Base-by-base conservation (phyloP, 768 basidiomycete genomes). In the Rhodotorula toruloides region DNA sequence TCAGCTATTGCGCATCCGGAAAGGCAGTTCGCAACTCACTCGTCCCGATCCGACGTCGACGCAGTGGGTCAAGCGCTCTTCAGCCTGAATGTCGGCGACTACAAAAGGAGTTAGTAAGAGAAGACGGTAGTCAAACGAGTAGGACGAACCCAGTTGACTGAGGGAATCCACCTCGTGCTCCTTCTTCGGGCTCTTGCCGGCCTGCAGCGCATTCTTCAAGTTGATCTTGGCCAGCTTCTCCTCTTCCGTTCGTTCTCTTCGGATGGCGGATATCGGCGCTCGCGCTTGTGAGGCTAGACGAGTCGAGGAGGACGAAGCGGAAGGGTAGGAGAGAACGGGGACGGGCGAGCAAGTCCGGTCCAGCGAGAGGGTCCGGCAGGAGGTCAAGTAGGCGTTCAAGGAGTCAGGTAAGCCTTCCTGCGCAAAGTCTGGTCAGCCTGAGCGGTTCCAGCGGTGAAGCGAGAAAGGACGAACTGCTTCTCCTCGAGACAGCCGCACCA, bases 31-130 rank as follows among this genome's bases (percentile, higher is more conserved):
- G 25, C n/a, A 4, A 32, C 67, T 27, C 43, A 69, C 67, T 2
- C 68, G 42, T 1, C 68, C 68, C 2, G 63, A 65, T 0, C 68
- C 68, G 22, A 70, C 68, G 8, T 70, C 68, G 27, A 70, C 53
- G 52, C 66, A 67, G 32, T 67, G 57, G 4, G 43, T 36, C n/a
- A 61, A 14, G 3, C 36, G 48, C 8, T 32, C 37, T 2, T 67
- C 66, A 4, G 22, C 21, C 0, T 46, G 27, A 36, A 65, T 42
- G 34, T 49, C 36, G 19, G 31, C 31, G n/a, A 60, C 60, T 60
- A 40, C 32, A 27, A 5, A 0, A 12, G 13, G 12, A 17, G 57
- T 58, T 47, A 58, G 47, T 5, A 5, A 3, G 5, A 14, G 1
- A 12, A 25, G 17, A 32, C 5, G 25, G 4, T 36, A n/a, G n/a